phyloP scores from a whole-genome alignment of 2,329 filamentous ascomycete species.

The Colletotrichum liaoningense region DNA sequence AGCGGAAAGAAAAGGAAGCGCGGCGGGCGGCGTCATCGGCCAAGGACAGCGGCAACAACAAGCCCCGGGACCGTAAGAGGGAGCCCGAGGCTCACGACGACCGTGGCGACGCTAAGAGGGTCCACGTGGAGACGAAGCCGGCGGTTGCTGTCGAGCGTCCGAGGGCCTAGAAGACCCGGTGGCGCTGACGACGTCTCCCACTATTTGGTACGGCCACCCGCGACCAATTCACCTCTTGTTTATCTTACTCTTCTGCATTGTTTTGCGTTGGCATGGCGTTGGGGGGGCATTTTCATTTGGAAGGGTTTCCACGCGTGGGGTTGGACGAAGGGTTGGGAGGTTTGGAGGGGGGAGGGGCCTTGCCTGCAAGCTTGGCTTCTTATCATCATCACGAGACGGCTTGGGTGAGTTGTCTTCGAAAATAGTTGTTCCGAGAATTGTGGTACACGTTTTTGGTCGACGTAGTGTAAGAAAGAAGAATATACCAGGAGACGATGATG shows the following conservation, averaged over 20 bases:
- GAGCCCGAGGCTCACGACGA: conserved; percentile 45
- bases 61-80: conserved; percentile 53
- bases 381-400: background rate
- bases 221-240: background rate
- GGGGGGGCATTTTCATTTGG: conserved; percentile 7
- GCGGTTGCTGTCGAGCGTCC: conserved; percentile 18
- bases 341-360: background rate
- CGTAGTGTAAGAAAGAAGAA: background rate
- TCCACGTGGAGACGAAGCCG: conserved; percentile 34
- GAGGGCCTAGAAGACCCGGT: conserved; percentile 14
- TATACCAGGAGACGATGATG: conserved; percentile 6
- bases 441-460: too few species aligned
- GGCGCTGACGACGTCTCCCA: background rate
- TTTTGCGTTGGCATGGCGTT: conserved; percentile 34
- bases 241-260: conserved; percentile 24
- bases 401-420: too few species aligned
- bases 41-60: conserved; percentile 46
- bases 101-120: conserved; percentile 46
- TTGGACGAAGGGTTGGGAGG: conserved; percentile 11
- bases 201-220: background rate
- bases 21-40: conserved; percentile 50
- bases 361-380: background rate
- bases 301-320: background rate
- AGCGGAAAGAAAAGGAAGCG: conserved; percentile 70
- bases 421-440: too few species aligned